phyloP scores from a whole-genome alignment of 345 rosid genomes.

The Laguncularia racemosa region DNA sequence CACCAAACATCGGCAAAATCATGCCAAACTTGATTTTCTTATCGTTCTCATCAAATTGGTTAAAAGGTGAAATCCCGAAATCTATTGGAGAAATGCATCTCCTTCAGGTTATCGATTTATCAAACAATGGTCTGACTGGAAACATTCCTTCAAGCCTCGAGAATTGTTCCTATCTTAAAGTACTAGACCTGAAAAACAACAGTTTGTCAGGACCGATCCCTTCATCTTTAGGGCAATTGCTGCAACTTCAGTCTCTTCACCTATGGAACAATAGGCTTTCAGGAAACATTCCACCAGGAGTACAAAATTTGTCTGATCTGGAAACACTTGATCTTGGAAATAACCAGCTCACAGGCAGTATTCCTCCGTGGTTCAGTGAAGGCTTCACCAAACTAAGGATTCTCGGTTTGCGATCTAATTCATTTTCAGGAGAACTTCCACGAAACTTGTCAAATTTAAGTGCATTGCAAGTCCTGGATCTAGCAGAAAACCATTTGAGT shows the following conservation, averaged over 20 bases:
- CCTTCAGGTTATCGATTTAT: slow-evolving; percentile 29
- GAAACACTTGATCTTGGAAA: slow-evolving; percentile 31
- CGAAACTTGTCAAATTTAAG: slow-evolving; percentile 14
- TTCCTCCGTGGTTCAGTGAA: slow-evolving; percentile 28
- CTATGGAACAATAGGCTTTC: slow-evolving; percentile 21
- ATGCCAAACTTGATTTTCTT: slow-evolving; percentile 21
- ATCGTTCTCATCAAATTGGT: slow-evolving; percentile 20
- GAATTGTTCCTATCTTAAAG: slow-evolving; percentile 18
- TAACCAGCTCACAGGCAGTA: slow-evolving; percentile 22
- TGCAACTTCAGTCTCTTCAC: slow-evolving; percentile 17
- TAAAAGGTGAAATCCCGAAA: slow-evolving; percentile 25
- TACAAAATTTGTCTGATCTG: slow-evolving; percentile 23
- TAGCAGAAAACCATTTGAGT: slow-evolving; percentile 32
- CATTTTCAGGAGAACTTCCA: slow-evolving; percentile 30
- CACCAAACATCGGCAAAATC: slow-evolving; percentile 10
- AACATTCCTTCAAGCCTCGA: slow-evolving; percentile 23
- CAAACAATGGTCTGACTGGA: slow-evolving; percentile 25
- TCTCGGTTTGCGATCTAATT: slow-evolving; percentile 18
- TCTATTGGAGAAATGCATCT: slow-evolving; percentile 22
- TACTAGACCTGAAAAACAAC: slow-evolving; percentile 23
- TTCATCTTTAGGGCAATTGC: slow-evolving; percentile 18
- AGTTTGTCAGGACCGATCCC: slow-evolving; percentile 25
- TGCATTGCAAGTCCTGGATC: slow-evolving; percentile 36
- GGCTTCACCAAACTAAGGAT: slow-evolving; percentile 16
- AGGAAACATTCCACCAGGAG: slow-evolving; percentile 24